Evolutionary conservation across 495 filamentous ascomycete genomes (phyloP), one percentile per base, ranked within the genome.

Genomic region (Aspergillus incahuasiensis): DNA sequence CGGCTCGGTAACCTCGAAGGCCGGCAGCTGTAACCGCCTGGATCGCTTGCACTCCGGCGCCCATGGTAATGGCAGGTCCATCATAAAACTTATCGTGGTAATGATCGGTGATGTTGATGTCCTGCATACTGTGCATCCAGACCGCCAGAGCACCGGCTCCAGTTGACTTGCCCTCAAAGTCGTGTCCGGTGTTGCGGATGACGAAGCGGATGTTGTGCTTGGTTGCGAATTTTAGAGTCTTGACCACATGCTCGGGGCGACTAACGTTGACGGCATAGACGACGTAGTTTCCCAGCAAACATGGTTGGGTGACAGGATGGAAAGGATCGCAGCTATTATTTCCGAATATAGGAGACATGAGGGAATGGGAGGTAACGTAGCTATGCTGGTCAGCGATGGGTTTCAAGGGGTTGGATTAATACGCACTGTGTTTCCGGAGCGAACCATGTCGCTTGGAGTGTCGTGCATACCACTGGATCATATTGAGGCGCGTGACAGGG

Each of bases 161-260:
- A 0, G 75, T 79, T 15, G 77, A 76, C 60, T 78, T 80, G 18
- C 78, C 81, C 12, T 67, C 63, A 65, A 82, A 84, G 39, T 79
- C 69, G 60, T 72, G 66, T 1, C 83, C 84, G 0, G 83, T 86
- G 65, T 86, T 86, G 32, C 79, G 80, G 25, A 86, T 70, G 12
- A 86, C 71, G 12, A 86, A 57, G n/a, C 82, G 76, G 24, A 86
- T 69, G 59, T 82, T 85, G 57, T 81, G 69, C 32, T 75, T 50
- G 12, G 65, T 63, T 1, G 82, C 80, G 50, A 78, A 84, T 40
- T 74, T 67, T 34, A 84, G 51, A 3, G 60, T 53, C 12, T 43
- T 32, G 16, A 20, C 7, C 5, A 53, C 24, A 16, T 79, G 64
- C 3, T 50, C 55, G 8, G 62, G 48, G 7, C 42, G 51, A 1